A percentile compares a stretch with the other conserved stretches of the same genome.
phyloP scores from a whole-genome alignment of 148 eudicot species.

The Diospyros lotus region DNA sequence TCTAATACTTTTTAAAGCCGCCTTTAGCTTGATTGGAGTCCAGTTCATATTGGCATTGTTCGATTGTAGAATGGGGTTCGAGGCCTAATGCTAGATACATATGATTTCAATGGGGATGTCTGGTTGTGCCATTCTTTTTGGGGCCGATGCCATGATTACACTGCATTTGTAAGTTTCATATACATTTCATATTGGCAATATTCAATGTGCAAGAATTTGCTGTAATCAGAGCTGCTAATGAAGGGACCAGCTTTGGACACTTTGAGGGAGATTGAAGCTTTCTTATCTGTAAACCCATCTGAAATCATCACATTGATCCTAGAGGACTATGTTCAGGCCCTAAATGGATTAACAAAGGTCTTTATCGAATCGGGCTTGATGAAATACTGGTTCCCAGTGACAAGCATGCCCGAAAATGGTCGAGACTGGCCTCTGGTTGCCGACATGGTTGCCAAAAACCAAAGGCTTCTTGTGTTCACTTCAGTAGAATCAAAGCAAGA shows the following conservation, averaged over 20 bases:
- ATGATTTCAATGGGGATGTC: constrained; percentile 6
- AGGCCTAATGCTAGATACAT: neutral
- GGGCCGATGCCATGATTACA: constrained; percentile 52
- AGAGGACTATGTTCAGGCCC: constrained; percentile 61
- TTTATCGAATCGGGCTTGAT: constrained; percentile 52
- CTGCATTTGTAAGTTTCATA: constrained; percentile 52
- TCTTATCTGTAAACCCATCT: constrained; percentile 47
- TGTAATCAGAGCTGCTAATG: neutral
- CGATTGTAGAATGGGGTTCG: neutral
- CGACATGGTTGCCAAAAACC: constrained; percentile 61
- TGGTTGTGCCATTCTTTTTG: constrained; percentile 80
- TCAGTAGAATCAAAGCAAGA: constrained; percentile 46
- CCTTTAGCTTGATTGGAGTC: neutral
- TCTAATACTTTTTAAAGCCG: neutral
- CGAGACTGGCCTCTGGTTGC: constrained; percentile 64
- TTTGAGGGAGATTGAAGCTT: constrained; percentile 52
- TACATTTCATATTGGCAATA: neutral
- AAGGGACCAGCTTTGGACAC: constrained; percentile 55
- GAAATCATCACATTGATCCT: constrained; percentile 68
- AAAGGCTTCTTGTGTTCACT: constrained; percentile 62
- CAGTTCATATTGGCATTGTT: neutral
- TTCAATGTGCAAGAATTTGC: neutral
- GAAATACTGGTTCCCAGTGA: constrained; percentile 70
- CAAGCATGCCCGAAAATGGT: constrained; percentile 57
- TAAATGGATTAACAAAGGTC: constrained; percentile 55